phyloP scores from a whole-genome alignment of 495 filamentous ascomycete genomes.

The Trichocladium uniseriatum region DNA sequence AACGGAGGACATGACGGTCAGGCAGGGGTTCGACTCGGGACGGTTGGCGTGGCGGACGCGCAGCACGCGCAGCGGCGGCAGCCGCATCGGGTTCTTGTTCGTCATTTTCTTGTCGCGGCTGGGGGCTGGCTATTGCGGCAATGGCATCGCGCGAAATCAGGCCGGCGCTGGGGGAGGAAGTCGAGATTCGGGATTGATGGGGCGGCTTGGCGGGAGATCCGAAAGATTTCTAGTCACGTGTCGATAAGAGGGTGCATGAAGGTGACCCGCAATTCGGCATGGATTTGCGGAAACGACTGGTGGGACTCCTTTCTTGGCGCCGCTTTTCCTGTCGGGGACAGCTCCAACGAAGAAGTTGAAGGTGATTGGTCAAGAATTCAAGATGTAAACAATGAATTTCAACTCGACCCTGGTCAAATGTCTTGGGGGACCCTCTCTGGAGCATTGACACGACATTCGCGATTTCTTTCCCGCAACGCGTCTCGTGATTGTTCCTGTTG shows the following conservation, averaged over 20 bases:
- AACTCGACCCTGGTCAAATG: not conserved
- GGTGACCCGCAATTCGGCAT: not conserved
- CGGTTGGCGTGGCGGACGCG: constrained; percentile 77
- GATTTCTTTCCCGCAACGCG: constrained; percentile 9
- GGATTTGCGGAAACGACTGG: not conserved
- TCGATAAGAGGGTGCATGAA: too few relatives aligned
- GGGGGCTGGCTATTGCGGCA: constrained; percentile 8
- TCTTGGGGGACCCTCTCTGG: not conserved
- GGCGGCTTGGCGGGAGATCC: not conserved
- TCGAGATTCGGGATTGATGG: not conserved
- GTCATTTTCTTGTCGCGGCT: constrained; percentile 8
- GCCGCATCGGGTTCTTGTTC: constrained; percentile 52
- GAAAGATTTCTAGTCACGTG: constrained; percentile 24
- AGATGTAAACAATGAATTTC: constrained; percentile 24
- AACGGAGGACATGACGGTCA: constrained; percentile 79
- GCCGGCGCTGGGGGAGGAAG: not conserved
- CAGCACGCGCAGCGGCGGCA: constrained; percentile 78
- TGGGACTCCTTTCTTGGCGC: not conserved
- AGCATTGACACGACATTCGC: constrained; percentile 7
- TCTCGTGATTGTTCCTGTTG: not conserved
- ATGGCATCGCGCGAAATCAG: constrained; percentile 13
- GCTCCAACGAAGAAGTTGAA: not conserved
- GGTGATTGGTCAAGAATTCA: constrained; percentile 17
- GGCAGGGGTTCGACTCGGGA: constrained; percentile 66
- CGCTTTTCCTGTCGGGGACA: not conserved